A percentile compares a stretch with the other conserved stretches of the same genome.
Evolutionary conservation across 2,329 filamentous ascomycete genomes (phyloP).

Genomic region (Penicillium sp.): DNA sequence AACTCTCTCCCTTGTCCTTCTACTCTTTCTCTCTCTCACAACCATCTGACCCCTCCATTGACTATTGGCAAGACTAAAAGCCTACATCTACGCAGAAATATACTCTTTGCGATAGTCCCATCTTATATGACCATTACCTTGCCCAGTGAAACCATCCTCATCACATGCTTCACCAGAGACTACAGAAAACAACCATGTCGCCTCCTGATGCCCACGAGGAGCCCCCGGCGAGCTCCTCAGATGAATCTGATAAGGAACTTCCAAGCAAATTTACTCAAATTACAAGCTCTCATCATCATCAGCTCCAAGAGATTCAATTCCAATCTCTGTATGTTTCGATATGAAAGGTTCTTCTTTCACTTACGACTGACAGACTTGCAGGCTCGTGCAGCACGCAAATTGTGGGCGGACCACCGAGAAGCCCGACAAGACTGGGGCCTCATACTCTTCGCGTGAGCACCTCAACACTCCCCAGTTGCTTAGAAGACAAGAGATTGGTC

Average conservation of each 20-base stretch:
- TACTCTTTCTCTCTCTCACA: neutral
- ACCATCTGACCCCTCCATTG: neutral
- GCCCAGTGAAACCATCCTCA: neutral
- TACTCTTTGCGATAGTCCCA: neutral
- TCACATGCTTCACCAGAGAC: neutral
- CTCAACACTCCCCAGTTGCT: constrained; percentile 59
- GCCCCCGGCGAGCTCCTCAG: constrained; percentile 15
- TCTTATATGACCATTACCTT: neutral
- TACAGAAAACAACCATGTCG: constrained; percentile 10
- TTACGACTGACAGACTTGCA: constrained; percentile 25
- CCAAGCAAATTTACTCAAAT: constrained; percentile 23
- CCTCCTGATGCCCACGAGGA: neutral
- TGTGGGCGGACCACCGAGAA: constrained; percentile 47
- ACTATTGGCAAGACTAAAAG: neutral
- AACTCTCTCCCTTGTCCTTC: neutral
- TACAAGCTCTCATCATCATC: constrained; percentile 51
- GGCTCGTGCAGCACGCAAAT: constrained; percentile 48
- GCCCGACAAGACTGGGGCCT: constrained; percentile 31
- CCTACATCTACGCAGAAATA: neutral
- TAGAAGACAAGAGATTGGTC: constrained; percentile 54
- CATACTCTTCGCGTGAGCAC: constrained; percentile 32
- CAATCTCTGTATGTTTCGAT: constrained; percentile 46
- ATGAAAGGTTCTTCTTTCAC: neutral
- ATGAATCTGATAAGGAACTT: constrained; percentile 37
- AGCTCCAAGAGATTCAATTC: constrained; percentile 56